Evolutionary conservation across 805 yeast species (phyloP), one percentile per base, ranked within the genome.

Genomic region (Candida fluviatilis): DNA sequence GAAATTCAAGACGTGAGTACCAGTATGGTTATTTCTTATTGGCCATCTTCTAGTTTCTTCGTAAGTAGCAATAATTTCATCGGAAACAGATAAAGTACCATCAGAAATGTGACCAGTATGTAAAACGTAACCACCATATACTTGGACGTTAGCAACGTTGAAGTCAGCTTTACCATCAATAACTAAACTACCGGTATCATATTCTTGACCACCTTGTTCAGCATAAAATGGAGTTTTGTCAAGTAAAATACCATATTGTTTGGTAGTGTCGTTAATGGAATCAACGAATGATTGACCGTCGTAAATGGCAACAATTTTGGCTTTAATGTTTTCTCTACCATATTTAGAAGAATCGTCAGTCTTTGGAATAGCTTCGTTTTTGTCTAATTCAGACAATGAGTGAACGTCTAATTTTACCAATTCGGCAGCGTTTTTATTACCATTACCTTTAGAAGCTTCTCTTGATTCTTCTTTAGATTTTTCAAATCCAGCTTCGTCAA

Each of bases 161-260:
- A 93, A 91, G 62, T 91, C 96, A 39, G 90, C 73, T 50, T 66
- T 66, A 33, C 95, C 96, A 57, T 90, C 97, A 54, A 88, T 80
- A 36, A 88, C 90, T 48, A 93, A 74, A 62, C 78, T 84, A 66
- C 99, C 99, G 31, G 95, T 84, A 61, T 93, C 99, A 57, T 75
- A 84, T 64, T 89, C 97, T 73, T 93, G 99, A 57, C 99, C 99
- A 79, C 99, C 99, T 66, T 87, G 95, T 70, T 93, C 99, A 36
- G 99, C 98, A 58, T 93, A 93, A 66, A 93, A 88, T 61, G 95
- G 93, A 18, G 98, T 87, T 62, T 79, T 84, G 60, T 93, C 95
- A 42, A 93, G 72, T 35, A 93, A 60, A 37, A 93, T 64, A 60
- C 99, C 99, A 49, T 74, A 66, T 59, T 85, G 88, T 37, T 54